A percentile compares a stretch with the other conserved stretches of the same genome.
These are phyloP conservation scores for Globisporangium paroecandrum DNA, from an alignment of 352 stramenopile genomes.

Conservation along the genomic window DNA sequence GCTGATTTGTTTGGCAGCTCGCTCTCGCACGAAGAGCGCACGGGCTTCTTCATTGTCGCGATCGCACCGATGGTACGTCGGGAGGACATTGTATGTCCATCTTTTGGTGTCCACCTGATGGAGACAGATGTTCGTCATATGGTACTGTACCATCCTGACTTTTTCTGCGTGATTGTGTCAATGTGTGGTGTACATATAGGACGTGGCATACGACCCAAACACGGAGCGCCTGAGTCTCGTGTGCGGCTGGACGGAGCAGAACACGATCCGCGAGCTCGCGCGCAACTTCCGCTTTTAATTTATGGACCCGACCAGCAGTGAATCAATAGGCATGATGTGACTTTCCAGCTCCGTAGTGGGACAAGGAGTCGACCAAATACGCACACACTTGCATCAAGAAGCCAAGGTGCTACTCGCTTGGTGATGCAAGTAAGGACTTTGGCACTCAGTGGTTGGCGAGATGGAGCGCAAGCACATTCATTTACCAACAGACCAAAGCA, in stretches of 20 bases:
- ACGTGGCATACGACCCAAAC: slow-evolving; percentile 58
- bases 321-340: no score
- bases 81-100: neutral
- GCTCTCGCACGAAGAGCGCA: slow-evolving; percentile 67
- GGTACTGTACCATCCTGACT: neutral
- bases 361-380: neutral
- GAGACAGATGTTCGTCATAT: neutral
- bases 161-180: slow-evolving; percentile 8
- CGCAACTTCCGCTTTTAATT: slow-evolving; percentile 66
- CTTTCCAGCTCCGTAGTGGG: neutral
- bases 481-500: neutral
- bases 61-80: slow-evolving; percentile 55
- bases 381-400: no score
- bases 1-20: slow-evolving; percentile 62
- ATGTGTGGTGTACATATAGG: slow-evolving; percentile 22
- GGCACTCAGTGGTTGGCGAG: neutral
- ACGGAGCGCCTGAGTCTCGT: slow-evolving; percentile 49
- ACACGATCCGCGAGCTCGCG: slow-evolving; percentile 57
- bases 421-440: neutral
- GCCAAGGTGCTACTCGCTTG: neutral
- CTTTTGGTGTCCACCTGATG: neutral
- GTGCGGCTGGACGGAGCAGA: slow-evolving; percentile 59
- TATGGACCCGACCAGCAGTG: neutral
- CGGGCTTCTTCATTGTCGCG: slow-evolving; percentile 60
- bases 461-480: neutral